Evolutionary conservation across 768 basidiomycete genomes (phyloP).

Genomic region (Rhodosporidiobolus sp.): DNA sequence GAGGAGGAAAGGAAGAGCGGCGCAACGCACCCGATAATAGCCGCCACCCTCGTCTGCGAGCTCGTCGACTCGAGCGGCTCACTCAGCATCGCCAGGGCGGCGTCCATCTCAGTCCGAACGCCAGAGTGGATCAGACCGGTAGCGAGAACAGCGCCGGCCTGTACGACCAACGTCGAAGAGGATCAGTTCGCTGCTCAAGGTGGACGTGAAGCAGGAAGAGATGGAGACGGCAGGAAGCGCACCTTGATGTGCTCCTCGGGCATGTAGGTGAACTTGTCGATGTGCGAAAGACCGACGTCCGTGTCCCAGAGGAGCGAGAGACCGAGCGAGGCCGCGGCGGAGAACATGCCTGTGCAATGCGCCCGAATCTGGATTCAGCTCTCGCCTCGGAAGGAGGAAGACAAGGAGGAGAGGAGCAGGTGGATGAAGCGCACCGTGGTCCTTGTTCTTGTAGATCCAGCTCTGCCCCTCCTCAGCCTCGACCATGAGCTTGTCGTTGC

Average conservation of each 20-base stretch:
- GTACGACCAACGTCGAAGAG: neutral
- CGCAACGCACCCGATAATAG: constrained; percentile 66
- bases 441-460: constrained; percentile 99
- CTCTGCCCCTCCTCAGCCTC: constrained; percentile 92
- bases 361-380: neutral
- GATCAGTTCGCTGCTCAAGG: neutral
- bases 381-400: no score
- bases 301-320: constrained; percentile 93
- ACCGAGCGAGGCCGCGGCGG: constrained; percentile 89
- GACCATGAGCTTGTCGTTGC: constrained; percentile 98
- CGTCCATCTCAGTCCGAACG: constrained; percentile 87
- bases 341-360: constrained; percentile 75
- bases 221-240: neutral
- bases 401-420: no score
- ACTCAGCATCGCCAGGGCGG: constrained; percentile 80
- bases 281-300: constrained; percentile 84
- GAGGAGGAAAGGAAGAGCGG: neutral
- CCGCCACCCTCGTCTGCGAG: constrained; percentile 73
- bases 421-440: constrained; percentile 64
- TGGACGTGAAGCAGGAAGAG: neutral
- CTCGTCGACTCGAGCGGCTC: constrained; percentile 88
- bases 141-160: constrained; percentile 90
- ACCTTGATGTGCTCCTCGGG: constrained; percentile 94
- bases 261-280: constrained; percentile 97
- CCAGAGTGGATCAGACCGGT: constrained; percentile 87